Evolutionary conservation across 805 yeast species (phyloP).

Genomic region (Kluyveromyces starmeri): DNA sequence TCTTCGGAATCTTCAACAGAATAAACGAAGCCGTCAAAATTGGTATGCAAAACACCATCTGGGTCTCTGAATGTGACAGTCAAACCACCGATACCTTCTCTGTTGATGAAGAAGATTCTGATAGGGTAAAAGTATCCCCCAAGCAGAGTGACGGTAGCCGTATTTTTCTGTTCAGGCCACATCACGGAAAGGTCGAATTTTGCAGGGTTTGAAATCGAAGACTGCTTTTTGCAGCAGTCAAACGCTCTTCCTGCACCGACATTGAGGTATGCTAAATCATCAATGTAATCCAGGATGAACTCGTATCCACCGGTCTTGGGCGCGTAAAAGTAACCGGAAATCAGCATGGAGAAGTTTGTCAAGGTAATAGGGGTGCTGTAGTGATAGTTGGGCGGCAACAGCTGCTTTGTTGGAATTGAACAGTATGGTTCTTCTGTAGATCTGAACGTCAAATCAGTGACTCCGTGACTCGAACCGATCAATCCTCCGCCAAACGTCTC

Average conservation of each 20-base stretch:
- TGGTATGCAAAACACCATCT: conserved; percentile 11
- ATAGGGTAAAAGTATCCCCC: conserved; percentile 28
- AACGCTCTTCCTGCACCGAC: conserved; percentile 28
- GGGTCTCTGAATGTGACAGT: conserved; percentile 17
- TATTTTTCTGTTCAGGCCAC: conserved; percentile 9
- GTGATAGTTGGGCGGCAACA: conserved; percentile 10
- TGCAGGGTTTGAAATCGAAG: conserved; percentile 6
- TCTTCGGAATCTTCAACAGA: conserved; percentile 7
- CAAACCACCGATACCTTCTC: conserved; percentile 11
- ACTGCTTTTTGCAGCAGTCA: conserved; percentile 26
- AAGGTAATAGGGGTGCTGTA: conserved; percentile 7
- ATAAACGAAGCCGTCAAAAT: conserved; percentile 15
- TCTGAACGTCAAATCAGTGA: conserved; percentile 7
- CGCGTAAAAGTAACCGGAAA: conserved; percentile 24
- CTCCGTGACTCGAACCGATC: conserved; percentile 6
- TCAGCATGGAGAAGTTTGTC: conserved; percentile 18
- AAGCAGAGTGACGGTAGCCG: conserved; percentile 12
- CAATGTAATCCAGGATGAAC: conserved; percentile 19
- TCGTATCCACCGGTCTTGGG: conserved; percentile 24
- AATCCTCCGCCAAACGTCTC: conserved; percentile 7
- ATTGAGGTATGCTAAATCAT: conserved; percentile 29
- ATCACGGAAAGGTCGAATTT: conserved; percentile 8
- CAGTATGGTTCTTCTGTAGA: background rate
- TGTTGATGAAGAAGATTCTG: conserved; percentile 21
- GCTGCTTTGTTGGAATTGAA: background rate